Conservation (phyloP, 176 grass and related monocot genomes). For the Aegilops bicornis region DNA sequence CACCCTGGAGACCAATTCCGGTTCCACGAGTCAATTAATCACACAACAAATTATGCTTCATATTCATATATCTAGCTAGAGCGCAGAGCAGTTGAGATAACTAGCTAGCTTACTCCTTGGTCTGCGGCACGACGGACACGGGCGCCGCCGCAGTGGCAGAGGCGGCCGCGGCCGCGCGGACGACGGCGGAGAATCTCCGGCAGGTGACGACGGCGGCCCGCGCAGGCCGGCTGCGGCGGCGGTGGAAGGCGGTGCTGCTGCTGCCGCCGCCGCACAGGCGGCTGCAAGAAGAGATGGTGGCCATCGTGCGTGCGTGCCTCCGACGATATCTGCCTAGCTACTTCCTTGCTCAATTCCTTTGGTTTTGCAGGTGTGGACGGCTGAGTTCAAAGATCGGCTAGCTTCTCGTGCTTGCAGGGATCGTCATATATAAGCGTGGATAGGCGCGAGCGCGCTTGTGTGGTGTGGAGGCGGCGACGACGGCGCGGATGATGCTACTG, state of each 20-base stretch:
- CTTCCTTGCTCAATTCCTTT: not conserved
- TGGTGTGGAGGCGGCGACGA: constrained; percentile 43
- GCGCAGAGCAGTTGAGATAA: not conserved
- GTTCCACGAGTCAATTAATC: not conserved
- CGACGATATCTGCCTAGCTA: not conserved
- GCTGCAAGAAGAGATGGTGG: constrained; percentile 50
- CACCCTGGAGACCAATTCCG: constrained; percentile 13
- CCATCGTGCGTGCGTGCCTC: not conserved
- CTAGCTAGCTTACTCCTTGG: constrained; percentile 16
- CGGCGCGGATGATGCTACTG: constrained; percentile 18
- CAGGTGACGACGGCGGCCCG: not conserved
- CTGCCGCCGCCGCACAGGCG: constrained; percentile 32
- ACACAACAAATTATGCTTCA: not conserved
- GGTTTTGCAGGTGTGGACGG: not conserved
- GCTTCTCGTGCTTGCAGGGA: not conserved
- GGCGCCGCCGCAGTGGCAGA: not conserved
- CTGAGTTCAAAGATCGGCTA: not conserved
- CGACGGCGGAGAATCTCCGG: constrained; percentile 13
- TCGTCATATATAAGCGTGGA: constrained; percentile 26
- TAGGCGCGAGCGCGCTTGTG: constrained; percentile 16
- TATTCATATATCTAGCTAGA: not conserved
- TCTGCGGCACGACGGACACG: not conserved
- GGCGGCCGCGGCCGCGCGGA: constrained; percentile 17
- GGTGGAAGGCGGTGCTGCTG: constrained; percentile 14
- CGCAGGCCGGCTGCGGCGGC: not conserved